Conservation (phyloP, 768 basidiomycete genomes). For the Podaxis sp. region DNA sequence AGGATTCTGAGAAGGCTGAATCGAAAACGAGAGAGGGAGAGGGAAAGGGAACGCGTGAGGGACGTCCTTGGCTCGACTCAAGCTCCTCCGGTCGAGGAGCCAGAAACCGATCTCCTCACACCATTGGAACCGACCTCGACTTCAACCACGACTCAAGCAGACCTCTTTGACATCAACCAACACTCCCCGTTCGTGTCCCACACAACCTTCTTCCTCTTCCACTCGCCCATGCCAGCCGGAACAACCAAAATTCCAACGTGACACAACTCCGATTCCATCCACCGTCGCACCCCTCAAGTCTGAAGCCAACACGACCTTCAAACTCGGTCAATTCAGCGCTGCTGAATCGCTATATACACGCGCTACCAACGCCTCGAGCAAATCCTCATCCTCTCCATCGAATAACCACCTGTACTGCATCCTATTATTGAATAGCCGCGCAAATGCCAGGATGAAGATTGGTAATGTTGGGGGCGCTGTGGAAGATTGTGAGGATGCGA, state of each 20-base stretch:
- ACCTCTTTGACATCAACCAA: slow-evolving; percentile 23
- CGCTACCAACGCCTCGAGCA: slow-evolving; percentile 47
- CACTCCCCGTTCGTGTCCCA: slow-evolving; percentile 18
- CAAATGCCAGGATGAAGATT: slow-evolving; percentile 68
- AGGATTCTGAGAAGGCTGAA: slow-evolving; percentile 12
- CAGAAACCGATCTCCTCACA: slow-evolving; percentile 36
- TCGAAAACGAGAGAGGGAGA: slow-evolving; percentile 12
- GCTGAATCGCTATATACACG: slow-evolving; percentile 73
- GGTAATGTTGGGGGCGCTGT: slow-evolving; percentile 68
- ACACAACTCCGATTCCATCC: slow-evolving; percentile 32
- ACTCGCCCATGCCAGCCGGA: slow-evolving; percentile 26
- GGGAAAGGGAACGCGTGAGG: not conserved
- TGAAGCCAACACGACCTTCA: slow-evolving; percentile 77
- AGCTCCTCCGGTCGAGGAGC: slow-evolving; percentile 21
- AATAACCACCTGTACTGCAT: slow-evolving; percentile 64
- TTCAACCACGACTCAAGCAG: slow-evolving; percentile 17
- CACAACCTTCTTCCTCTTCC: slow-evolving; percentile 21
- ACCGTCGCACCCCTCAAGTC: slow-evolving; percentile 65
- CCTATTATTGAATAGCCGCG: slow-evolving; percentile 82
- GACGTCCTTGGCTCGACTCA: not conserved
- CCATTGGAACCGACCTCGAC: slow-evolving; percentile 15
- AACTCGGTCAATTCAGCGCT: slow-evolving; percentile 85
- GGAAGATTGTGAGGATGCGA: slow-evolving; percentile 21
- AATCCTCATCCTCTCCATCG: slow-evolving; percentile 34
- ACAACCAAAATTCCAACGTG: slow-evolving; percentile 33